Conservation (phyloP, 139 green algal species). For the Deuterostichococcus epilithicus region DNA sequence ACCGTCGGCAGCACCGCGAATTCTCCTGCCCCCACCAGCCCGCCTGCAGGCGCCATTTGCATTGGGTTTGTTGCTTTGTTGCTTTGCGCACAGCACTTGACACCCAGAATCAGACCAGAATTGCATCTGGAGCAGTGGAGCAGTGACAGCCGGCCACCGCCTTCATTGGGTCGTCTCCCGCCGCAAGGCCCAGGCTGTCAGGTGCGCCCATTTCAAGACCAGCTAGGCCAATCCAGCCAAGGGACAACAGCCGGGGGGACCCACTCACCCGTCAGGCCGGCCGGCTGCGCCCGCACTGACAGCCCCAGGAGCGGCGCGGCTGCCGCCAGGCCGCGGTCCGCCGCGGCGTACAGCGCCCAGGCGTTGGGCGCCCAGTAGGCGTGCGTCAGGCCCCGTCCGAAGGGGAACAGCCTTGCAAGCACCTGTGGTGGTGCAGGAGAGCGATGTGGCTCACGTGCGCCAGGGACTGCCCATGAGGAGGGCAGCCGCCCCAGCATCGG, state of each 20-base stretch:
- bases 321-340: constrained; percentile 66
- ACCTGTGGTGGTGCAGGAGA: constrained; percentile 8
- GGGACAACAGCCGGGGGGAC: background rate
- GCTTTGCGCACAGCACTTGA: no score
- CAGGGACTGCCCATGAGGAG: background rate
- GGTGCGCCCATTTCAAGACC: no score
- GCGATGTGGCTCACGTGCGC: background rate
- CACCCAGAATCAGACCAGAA: no score
- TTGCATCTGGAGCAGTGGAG: no score
- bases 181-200: no score
- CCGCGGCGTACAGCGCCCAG: constrained; percentile 86
- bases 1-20: constrained; percentile 81
- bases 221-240: no score
- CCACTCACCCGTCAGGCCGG: constrained; percentile 61
- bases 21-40: constrained; percentile 63
- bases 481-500: no score
- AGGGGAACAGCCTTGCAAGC: constrained; percentile 81
- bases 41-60: constrained; percentile 35
- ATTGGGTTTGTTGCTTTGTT: no score
- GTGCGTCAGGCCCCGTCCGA: constrained; percentile 84
- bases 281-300: background rate
- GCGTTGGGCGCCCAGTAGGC: constrained; percentile 96
- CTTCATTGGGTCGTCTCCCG: no score
- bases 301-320: constrained; percentile 22
- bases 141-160: no score